Conservation (phyloP, 2,329 filamentous ascomycete species). For the Coniochaeta ligniaria region DNA sequence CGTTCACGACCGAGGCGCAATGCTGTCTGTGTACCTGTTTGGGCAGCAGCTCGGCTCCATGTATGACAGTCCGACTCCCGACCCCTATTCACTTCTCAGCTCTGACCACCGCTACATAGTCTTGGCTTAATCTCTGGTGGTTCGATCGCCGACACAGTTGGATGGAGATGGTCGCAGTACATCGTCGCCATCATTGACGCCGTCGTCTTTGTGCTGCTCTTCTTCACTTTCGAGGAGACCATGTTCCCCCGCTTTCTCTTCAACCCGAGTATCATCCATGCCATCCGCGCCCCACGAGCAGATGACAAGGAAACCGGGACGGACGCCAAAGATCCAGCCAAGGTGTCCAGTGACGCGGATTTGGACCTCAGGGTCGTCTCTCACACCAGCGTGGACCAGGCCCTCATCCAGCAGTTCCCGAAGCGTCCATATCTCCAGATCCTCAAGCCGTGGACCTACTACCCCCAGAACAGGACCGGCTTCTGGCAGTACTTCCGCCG, state of each 20-base stretch:
- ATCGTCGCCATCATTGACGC: conserved; percentile 20
- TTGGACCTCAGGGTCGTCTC: background rate
- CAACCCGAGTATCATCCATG: background rate
- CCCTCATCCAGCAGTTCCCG: conserved; percentile 7
- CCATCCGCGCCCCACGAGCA: background rate
- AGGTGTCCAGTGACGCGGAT: background rate
- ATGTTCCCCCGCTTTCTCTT: conserved; percentile 7
- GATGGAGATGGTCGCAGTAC: conserved; percentile 22
- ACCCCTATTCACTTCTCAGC: background rate
- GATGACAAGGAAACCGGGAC: background rate
- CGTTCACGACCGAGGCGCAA: conserved; percentile 26
- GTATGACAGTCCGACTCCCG: background rate
- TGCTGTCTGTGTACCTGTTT: conserved; percentile 28
- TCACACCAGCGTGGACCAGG: background rate
- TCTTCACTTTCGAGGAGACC: conserved; percentile 21
- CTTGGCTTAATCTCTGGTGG: conserved; percentile 27
- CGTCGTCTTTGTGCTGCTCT: conserved; percentile 6
- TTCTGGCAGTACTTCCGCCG: conserved; percentile 28
- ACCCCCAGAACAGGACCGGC: conserved; percentile 27
- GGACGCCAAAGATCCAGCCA: background rate
- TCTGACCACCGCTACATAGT: background rate
- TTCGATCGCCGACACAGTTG: conserved; percentile 23
- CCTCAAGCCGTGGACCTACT: conserved; percentile 15
- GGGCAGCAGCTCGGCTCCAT: conserved; percentile 30
- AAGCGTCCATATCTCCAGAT: conserved; percentile 11